Conservation (phyloP, 345 rosid genomes). For the Brassica rapa region DNA sequence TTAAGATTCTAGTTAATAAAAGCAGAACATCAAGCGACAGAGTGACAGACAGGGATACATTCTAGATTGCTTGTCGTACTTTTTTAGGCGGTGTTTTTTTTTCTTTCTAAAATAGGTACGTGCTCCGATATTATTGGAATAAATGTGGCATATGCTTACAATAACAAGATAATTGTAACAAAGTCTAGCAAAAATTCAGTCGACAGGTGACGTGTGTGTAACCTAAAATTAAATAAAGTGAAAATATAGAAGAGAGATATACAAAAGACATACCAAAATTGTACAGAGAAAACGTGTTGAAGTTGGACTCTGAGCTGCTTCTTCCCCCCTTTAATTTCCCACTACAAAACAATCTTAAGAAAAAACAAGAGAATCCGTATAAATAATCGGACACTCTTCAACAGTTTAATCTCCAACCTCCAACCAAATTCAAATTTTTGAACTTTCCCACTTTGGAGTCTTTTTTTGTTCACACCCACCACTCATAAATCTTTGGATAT, state of each 20-base stretch:
- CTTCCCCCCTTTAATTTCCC: neutral
- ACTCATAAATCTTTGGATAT: neutral
- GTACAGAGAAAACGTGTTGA: constrained; percentile 44
- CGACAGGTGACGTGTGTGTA: constrained; percentile 22
- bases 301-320: constrained; percentile 44
- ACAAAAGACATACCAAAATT: constrained; percentile 36
- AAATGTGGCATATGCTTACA: constrained; percentile 32
- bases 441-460: neutral
- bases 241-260: neutral
- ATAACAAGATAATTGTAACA: constrained; percentile 18
- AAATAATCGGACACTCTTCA: constrained; percentile 13
- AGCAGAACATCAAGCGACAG: neutral
- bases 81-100: constrained; percentile 20
- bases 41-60: neutral
- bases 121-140: too few relatives aligned
- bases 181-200: constrained; percentile 26
- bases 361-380: constrained; percentile 21
- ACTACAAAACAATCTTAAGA: neutral
- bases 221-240: constrained; percentile 10
- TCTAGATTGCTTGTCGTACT: constrained; percentile 18
- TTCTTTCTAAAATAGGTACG: too few relatives aligned
- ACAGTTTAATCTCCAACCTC: constrained; percentile 9
- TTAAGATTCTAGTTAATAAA: neutral
- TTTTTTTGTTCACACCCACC: neutral
- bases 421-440: constrained; percentile 15